Percentiles rank a stretch among this genome's conserved stretches.
phyloP scores from a whole-genome alignment of 768 basidiomycete species.

The Lactifluus hygrophoroides region DNA sequence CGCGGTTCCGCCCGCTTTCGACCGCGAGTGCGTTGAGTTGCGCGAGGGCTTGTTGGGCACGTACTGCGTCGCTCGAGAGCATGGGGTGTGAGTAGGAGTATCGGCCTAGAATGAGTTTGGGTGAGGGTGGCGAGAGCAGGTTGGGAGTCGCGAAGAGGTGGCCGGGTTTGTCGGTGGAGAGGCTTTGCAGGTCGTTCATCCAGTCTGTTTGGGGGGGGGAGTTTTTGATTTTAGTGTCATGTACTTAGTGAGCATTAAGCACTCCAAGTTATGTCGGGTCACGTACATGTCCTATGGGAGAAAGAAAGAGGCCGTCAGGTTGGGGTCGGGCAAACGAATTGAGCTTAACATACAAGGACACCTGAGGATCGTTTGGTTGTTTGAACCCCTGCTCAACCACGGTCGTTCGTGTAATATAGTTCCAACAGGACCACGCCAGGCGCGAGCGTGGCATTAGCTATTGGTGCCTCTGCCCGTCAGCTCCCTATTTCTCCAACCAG shows the following conservation, averaged over 20 bases:
- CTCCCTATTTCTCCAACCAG: not conserved
- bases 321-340: not conserved
- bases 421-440: slow-evolving; percentile 71
- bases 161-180: not conserved
- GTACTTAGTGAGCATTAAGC: no score
- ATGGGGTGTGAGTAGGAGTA: slow-evolving; percentile 66
- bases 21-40: slow-evolving; percentile 35
- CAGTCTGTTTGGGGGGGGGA: not conserved
- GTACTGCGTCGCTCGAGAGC: slow-evolving; percentile 47
- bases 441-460: slow-evolving; percentile 61
- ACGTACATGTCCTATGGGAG: slow-evolving; percentile 1
- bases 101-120: slow-evolving; percentile 37
- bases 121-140: slow-evolving; percentile 36
- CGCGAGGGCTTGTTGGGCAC: slow-evolving; percentile 43
- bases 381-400: slow-evolving; percentile 29
- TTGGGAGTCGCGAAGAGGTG: not conserved
- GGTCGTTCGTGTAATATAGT: slow-evolving; percentile 51
- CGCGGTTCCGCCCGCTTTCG: slow-evolving; percentile 41
- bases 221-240: no score
- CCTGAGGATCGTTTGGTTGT: slow-evolving; percentile 40
- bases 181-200: not conserved
- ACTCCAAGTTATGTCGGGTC: not conserved
- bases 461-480: not conserved
- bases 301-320: not conserved
- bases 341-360: not conserved